Base-by-base conservation (phyloP, 202 grass and related monocot species). In the Dendrocalamus latiflorus region DNA sequence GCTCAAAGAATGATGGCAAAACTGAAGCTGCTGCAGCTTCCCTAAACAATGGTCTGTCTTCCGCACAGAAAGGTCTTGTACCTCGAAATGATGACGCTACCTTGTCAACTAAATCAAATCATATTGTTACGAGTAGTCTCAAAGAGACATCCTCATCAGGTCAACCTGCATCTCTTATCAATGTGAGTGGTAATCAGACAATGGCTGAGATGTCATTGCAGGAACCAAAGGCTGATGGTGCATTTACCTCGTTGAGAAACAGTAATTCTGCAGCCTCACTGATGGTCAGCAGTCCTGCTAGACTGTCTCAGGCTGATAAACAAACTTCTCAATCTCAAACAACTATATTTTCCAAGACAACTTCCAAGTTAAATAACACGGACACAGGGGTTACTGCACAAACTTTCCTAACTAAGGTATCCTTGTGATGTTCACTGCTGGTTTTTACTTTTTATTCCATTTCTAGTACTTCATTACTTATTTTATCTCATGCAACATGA, bases 1-100 rank as follows among this genome's bases (percentile, higher is more conserved):
- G 30, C 37, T 84, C 70, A 71, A 87, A 70, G 48, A 80, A 81
- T 59, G 76, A 36, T 45, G 56, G 60, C 21, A 90, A 86, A 83
- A 39, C 75, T 70, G 76, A 72, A 91, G 41, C 42, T 58, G 6
- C 45, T 38, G 56, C 63, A 59, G 30, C 39, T 13, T 64, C 76
- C 15, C 75, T 64, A 41, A 75, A 55, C 45, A 69, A 39, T 70
- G 36, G 3, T 12, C 4, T 65, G 39, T 43, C 81, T 72, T 43
- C 55, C 14, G 2, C 18, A 64, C 76, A 87, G 72, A 54, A 84
- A 66, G 30, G 47, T 75, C 54, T 36, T 42, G 26, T 2, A 64
- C 37, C 68, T 79, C 74, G 2, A 74, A 83, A 39, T 67, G 44
- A 74, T 79, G 33, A 3, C 17, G 79, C 10, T 74, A 24, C 34